Evolutionary conservation across 805 yeast species (phyloP).

Genomic region (Sugiyamaella marilandica): DNA sequence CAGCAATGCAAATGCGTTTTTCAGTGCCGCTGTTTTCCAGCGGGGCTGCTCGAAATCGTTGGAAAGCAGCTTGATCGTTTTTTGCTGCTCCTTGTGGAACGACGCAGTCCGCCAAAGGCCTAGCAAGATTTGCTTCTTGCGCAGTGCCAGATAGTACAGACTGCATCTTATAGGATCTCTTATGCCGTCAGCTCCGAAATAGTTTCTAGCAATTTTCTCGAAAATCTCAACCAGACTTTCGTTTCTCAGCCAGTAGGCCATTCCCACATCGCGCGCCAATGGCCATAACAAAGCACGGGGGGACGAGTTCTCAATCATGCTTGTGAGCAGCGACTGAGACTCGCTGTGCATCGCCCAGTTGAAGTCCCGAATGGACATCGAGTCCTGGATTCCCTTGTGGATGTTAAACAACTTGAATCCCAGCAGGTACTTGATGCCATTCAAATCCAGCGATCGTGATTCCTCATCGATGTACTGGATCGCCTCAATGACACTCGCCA

Average conservation of each 20-base stretch:
- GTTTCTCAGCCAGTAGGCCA: conserved; percentile 64
- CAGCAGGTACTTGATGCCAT: conserved; percentile 66
- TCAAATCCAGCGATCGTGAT: conserved; percentile 44
- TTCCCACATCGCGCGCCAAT: conserved; percentile 52
- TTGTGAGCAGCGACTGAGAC: conserved; percentile 62
- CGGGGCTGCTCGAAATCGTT: conserved; percentile 72
- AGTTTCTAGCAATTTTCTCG: conserved; percentile 69
- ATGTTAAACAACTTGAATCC: conserved; percentile 65
- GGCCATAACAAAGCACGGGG: conserved; percentile 54
- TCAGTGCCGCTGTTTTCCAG: conserved; percentile 85
- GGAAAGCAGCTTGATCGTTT: conserved; percentile 69
- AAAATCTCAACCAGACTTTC: conserved; percentile 46
- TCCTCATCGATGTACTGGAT: conserved; percentile 50
- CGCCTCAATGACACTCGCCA: conserved; percentile 64
- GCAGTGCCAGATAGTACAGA: conserved; percentile 70
- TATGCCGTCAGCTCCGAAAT: conserved; percentile 51
- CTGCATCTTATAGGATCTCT: conserved; percentile 74
- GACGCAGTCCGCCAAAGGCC: conserved; percentile 79
- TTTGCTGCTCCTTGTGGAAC: conserved; percentile 75
- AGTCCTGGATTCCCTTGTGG: conserved; percentile 46
- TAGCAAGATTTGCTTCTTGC: conserved; percentile 66
- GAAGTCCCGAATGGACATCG: conserved; percentile 72
- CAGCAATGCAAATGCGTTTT: conserved; percentile 85
- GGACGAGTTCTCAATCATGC: conserved; percentile 33
- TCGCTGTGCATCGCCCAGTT: conserved; percentile 85